These are phyloP conservation scores for Aegilops speltoides DNA, from an alignment of 176 grass and related monocot genomes.

Conservation along the genomic window DNA sequence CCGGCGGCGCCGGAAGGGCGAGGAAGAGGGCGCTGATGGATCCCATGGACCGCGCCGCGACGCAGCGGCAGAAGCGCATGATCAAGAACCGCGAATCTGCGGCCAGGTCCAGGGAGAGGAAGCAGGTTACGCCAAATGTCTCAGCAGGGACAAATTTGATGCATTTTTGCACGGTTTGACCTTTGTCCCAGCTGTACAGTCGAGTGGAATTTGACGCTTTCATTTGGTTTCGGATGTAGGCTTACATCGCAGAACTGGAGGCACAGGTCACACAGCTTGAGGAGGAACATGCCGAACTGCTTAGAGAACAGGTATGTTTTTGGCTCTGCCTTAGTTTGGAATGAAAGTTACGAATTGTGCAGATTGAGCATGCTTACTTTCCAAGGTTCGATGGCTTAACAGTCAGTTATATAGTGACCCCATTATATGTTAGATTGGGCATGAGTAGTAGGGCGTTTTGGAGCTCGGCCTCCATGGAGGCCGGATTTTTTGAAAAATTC, in stretches of 20 bases:
- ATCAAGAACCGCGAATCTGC: constrained; percentile 99
- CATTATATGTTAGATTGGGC: background rate
- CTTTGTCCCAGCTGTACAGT: background rate
- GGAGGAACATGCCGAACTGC: constrained; percentile 73
- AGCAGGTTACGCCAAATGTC: constrained; percentile 53
- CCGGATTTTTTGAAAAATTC: no score
- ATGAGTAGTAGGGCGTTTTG: no score
- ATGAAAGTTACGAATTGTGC: background rate
- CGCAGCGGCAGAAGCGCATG: constrained; percentile 97
- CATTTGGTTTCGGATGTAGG: constrained; percentile 40
- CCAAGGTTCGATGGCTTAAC: background rate
- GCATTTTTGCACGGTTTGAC: background rate
- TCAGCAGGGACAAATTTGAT: background rate
- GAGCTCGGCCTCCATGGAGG: no score
- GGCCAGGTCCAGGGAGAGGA: constrained; percentile 93
- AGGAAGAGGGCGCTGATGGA: constrained; percentile 70
- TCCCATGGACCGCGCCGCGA: constrained; percentile 59
- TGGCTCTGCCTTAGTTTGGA: background rate
- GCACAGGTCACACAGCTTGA: constrained; percentile 76
- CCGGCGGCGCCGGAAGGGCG: constrained; percentile 33
- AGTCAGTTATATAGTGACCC: background rate
- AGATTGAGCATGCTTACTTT: background rate
- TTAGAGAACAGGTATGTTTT: constrained; percentile 55
- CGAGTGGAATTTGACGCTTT: background rate
- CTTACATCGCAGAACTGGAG: constrained; percentile 88